Evolutionary conservation across 2,329 filamentous ascomycete genomes (phyloP), one percentile per base, ranked within the genome.

Genomic region (Colletotrichum sansevieriae): DNA sequence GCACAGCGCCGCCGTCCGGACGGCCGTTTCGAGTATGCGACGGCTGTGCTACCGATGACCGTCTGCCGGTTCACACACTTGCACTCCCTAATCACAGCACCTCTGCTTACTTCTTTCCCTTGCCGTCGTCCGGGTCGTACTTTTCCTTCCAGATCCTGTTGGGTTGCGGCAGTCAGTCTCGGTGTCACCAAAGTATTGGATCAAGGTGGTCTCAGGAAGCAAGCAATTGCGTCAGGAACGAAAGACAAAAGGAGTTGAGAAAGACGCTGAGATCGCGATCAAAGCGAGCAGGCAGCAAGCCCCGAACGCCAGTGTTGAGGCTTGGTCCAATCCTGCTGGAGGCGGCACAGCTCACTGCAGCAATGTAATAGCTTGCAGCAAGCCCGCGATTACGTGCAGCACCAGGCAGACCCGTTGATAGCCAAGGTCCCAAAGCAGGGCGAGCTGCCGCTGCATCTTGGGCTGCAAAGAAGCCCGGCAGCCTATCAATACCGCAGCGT

Each of bases 61-160:
- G 58, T 66, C 41, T 41, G 33, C 49, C 58, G 25, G 44, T 43
- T 35, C n/a, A 56, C 35, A 18, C 49, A 49, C 22, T 22, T n/a
- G 11, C 33, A 56, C 7, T 3, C 6, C 41, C 33, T 20, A 15
- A 29, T 33, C 20, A 25, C 49, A 7, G 44, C 35, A 3, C 51
- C 15, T 51, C 33, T 35, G 39, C 37, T 37, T 79, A 79, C 72
- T 84, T 82, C 76, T 85, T 82, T 78, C 81, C 74, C 29, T 74
- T 74, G 65, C 78, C 76, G 37, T 78, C 75, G 20, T 78, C 81
- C 39, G 86, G 84, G 75, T 87, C 87, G 82, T 98, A 98, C 82
- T 98, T 98, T 71, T 97, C 94, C 80, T 98, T 98, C 94, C 95
- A 98, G 77, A 98, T 98, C 95, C 94, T 97, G 77, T 35, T 39